Percentiles rank a stretch among this genome's conserved stretches.
phyloP scores from a whole-genome alignment of 345 rosid genomes.

The Boechera divaricarpa region DNA sequence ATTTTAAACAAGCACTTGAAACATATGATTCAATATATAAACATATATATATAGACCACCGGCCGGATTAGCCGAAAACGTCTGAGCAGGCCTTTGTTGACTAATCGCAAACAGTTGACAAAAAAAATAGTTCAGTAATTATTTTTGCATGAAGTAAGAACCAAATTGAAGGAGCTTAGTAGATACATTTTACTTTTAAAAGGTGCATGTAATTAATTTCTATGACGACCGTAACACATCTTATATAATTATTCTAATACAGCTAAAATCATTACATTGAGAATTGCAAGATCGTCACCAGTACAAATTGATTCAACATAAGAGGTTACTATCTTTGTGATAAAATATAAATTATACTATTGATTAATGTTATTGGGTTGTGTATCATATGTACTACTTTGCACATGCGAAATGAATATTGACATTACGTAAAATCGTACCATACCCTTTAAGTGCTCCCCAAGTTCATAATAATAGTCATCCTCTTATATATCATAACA shows the following conservation, averaged over 20 bases:
- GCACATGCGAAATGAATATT: slow-evolving; percentile 11
- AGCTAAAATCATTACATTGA: not conserved
- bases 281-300: not conserved
- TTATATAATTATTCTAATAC: not conserved
- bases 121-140: not conserved
- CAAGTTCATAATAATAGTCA: slow-evolving; percentile 34
- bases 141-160: not conserved
- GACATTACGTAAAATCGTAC: slow-evolving; percentile 37
- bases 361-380: slow-evolving; percentile 23
- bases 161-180: slow-evolving; percentile 3
- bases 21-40: not conserved
- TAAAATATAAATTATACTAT: not conserved
- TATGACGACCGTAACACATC: not conserved
- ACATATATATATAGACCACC: not conserved
- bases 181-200: not conserved
- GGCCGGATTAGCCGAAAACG: not conserved
- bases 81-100: not conserved
- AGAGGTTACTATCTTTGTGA: not conserved
- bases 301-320: not conserved
- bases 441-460: slow-evolving; percentile 26
- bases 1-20: slow-evolving; percentile 6
- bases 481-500: slow-evolving; percentile 1
- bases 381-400: slow-evolving; percentile 30
- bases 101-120: not conserved
- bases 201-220: not conserved